Conservation (phyloP, 768 basidiomycete species). For the Astraeus odoratus region DNA sequence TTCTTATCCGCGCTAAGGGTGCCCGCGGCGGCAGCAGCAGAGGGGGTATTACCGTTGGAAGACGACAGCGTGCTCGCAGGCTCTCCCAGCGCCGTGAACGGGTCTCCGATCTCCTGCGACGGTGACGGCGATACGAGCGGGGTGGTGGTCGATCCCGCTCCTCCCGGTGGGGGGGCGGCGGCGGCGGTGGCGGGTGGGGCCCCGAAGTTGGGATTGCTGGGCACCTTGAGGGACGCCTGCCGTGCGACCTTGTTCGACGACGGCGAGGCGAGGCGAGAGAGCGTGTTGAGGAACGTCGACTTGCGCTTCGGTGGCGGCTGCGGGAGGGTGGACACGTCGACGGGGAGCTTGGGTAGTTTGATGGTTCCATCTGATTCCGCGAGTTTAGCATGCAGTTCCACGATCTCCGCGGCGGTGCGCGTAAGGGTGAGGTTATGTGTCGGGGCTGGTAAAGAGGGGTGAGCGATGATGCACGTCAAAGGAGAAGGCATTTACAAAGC, state of each 20-base stretch:
- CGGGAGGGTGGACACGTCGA: conserved; percentile 49
- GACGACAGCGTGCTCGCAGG: conserved; percentile 24
- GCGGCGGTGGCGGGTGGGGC: conserved; percentile 24
- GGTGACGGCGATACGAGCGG: conserved; percentile 51
- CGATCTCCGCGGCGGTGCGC: conserved; percentile 66
- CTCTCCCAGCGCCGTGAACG: conserved; percentile 43
- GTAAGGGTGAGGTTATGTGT: conserved; percentile 87
- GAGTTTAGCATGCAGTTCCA: conserved; percentile 79
- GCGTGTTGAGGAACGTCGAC: conserved; percentile 79
- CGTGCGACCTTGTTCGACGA: conserved; percentile 46
- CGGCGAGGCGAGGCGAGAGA: conserved; percentile 77
- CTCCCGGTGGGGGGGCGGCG: conserved; percentile 24
- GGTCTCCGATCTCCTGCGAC: conserved; percentile 51
- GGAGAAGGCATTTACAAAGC: conserved; percentile 13
- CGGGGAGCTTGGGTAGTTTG: conserved; percentile 55
- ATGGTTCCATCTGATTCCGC: conserved; percentile 52
- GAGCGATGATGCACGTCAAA: conserved; percentile 16
- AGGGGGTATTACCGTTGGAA: conserved; percentile 4
- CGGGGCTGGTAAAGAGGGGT: conserved; percentile 50
- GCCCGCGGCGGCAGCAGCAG: background rate
- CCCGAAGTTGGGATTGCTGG: conserved; percentile 26
- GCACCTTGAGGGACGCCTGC: conserved; percentile 30
- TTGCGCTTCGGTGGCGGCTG: conserved; percentile 64
- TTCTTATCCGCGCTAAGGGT: conserved; percentile 25
- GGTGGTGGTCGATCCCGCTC: conserved; percentile 33